These are phyloP conservation scores for Pisolithus sp. DNA, from an alignment of 768 basidiomycete species.

Conservation along the genomic window DNA sequence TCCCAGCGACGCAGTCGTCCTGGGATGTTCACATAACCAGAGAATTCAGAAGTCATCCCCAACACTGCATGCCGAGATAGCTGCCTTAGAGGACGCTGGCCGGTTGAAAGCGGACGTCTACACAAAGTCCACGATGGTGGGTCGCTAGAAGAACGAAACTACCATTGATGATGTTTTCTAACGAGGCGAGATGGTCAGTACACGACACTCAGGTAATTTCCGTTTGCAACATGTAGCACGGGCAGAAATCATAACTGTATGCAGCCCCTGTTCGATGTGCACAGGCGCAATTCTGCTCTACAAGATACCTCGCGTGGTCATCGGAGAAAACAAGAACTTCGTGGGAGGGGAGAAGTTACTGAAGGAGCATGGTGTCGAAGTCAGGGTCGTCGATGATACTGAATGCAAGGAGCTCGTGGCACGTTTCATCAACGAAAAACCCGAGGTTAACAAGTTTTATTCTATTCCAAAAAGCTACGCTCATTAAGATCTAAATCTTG, in stretches of 20 bases:
- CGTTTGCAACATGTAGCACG: conserved; percentile 5
- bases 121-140: conserved; percentile 42
- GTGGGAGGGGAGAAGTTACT: conserved; percentile 51
- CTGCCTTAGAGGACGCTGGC: conserved; percentile 49
- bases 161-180: background rate
- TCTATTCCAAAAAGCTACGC: conserved; percentile 5
- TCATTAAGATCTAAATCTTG: conserved; percentile 10
- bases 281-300: conserved; percentile 57
- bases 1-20: conserved; percentile 15
- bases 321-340: conserved; percentile 56
- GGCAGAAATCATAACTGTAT: background rate
- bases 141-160: conserved; percentile 5
- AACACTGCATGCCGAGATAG: conserved; percentile 43
- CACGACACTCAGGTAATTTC: conserved; percentile 32
- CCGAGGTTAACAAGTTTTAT: conserved; percentile 35
- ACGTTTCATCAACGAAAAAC: conserved; percentile 49
- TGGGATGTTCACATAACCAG: conserved; percentile 40
- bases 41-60: conserved; percentile 39
- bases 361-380: conserved; percentile 46
- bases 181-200: conserved; percentile 21
- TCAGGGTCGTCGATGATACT: conserved; percentile 40
- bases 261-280: conserved; percentile 62
- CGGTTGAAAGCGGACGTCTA: conserved; percentile 41
- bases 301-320: conserved; percentile 58
- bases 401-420: conserved; percentile 51